phyloP scores from a whole-genome alignment of 805 yeast species.

The Yarrowia sp. region DNA sequence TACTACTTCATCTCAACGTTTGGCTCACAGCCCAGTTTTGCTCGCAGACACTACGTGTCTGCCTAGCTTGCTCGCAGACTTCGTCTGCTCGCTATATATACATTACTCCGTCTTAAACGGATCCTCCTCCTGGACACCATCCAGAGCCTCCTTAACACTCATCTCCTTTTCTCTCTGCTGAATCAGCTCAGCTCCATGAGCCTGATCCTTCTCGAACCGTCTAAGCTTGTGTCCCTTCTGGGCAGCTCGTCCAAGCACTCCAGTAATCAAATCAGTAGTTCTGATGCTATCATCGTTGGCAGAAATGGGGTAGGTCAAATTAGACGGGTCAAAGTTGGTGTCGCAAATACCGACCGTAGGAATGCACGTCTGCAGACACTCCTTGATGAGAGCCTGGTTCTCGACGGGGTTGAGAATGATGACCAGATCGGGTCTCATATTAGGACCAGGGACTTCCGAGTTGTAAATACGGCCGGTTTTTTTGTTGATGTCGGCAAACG shows the following conservation, averaged over 20 bases:
- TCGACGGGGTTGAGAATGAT: conserved; percentile 86
- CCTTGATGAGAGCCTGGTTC: conserved; percentile 73
- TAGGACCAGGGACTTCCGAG: conserved; percentile 44
- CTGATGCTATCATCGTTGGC: conserved; percentile 92
- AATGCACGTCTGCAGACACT: conserved; percentile 75
- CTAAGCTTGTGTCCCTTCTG: conserved; percentile 68
- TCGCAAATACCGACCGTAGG: conserved; percentile 95
- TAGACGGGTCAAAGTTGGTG: conserved; percentile 86
- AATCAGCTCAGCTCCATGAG: conserved; percentile 15
- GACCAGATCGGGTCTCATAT: conserved; percentile 82
- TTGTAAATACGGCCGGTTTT: conserved; percentile 53
- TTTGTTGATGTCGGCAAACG: conserved; percentile 29
- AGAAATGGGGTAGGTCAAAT: conserved; percentile 92
- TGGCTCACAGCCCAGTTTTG: no score
- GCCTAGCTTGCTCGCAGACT: no score
- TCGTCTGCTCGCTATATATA: not conserved
- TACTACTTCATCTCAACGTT: no score
- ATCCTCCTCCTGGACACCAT: not conserved
- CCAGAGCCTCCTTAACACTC: not conserved
- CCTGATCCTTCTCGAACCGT: conserved; percentile 41
- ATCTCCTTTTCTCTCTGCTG: not conserved
- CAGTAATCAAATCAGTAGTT: conserved; percentile 73
- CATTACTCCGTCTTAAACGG: conserved; percentile 5
- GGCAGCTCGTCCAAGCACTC: conserved; percentile 83
- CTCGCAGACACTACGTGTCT: no score